A percentile compares a stretch with the other conserved stretches of the same genome.
These are phyloP conservation scores for Alternaria ethzedia DNA, from an alignment of 2,329 filamentous ascomycete genomes.

Conservation along the genomic window DNA sequence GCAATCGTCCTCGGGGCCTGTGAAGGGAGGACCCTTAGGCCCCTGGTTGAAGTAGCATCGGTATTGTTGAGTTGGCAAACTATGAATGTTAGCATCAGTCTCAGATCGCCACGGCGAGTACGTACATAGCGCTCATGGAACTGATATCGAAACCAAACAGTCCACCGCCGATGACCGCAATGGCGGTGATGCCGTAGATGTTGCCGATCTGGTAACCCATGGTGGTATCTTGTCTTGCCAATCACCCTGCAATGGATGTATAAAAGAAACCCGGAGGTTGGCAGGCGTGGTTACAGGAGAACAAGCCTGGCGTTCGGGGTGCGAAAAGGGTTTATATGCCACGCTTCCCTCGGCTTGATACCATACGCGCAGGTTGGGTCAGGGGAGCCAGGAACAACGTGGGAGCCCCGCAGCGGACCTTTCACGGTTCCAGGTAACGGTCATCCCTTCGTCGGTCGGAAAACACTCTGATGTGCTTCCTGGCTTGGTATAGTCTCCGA, in stretches of 20 bases:
- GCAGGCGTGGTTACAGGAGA: conserved; percentile 1
- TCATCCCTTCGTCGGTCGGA: conserved; percentile 6
- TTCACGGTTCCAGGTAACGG: conserved; percentile 18
- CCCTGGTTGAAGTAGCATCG: conserved; percentile 73
- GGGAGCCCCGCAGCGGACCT: conserved; percentile 25
- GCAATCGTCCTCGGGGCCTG: conserved; percentile 52
- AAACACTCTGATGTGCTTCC: conserved; percentile 22
- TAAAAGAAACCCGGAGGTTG: conserved; percentile 8
- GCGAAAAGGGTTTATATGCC: conserved; percentile 23
- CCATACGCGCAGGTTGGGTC: conserved; percentile 7
- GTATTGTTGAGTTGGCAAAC: conserved; percentile 71
- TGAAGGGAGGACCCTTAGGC: conserved; percentile 39
- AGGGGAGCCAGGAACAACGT: conserved; percentile 19
- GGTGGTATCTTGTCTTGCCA: conserved; percentile 1
- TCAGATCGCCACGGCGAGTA: no score
- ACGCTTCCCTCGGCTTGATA: conserved; percentile 5
- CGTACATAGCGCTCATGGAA: conserved; percentile 66
- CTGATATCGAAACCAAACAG: conserved; percentile 82
- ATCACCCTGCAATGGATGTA: neutral
- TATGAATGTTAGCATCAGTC: conserved; percentile 43
- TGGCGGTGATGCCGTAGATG: conserved; percentile 64
- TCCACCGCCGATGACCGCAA: conserved; percentile 68
- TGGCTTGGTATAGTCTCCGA: conserved; percentile 26
- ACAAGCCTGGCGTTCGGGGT: neutral
- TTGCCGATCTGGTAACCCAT: conserved; percentile 58